Conservation (phyloP, 2,329 filamentous ascomycete genomes). For the Aspergillus floridensis region DNA sequence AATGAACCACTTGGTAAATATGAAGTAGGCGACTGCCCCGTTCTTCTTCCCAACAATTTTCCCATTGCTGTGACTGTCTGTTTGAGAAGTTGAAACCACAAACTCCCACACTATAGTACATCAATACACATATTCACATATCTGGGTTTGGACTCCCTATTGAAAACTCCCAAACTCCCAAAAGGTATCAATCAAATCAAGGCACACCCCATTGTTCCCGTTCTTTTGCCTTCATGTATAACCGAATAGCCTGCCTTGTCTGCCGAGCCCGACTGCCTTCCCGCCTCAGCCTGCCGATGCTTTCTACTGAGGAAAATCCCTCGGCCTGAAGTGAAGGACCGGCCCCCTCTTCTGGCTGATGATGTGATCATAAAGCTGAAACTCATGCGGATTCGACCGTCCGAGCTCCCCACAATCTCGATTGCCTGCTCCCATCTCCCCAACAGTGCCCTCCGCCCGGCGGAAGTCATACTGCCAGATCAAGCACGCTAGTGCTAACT, state of each 20-base stretch:
- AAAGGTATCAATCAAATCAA: background rate
- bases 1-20: no score
- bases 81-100: background rate
- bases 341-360: conserved; percentile 1
- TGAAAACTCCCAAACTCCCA: background rate
- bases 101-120: background rate
- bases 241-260: background rate
- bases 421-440: background rate
- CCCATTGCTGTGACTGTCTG: background rate
- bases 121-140: background rate
- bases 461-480: background rate
- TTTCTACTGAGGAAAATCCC: background rate
- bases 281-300: background rate
- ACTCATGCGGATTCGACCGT: background rate
- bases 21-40: no score
- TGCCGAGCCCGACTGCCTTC: background rate
- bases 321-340: conserved; percentile 6
- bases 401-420: background rate
- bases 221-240: background rate
- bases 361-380: conserved; percentile 1
- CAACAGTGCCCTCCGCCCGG: background rate
- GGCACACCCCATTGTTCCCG: background rate
- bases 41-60: no score
- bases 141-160: background rate
- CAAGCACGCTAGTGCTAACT: background rate